A percentile compares a stretch with the other conserved stretches of the same genome.
phyloP scores from a whole-genome alignment of 768 basidiomycete species.

The Lactarius vividus region DNA sequence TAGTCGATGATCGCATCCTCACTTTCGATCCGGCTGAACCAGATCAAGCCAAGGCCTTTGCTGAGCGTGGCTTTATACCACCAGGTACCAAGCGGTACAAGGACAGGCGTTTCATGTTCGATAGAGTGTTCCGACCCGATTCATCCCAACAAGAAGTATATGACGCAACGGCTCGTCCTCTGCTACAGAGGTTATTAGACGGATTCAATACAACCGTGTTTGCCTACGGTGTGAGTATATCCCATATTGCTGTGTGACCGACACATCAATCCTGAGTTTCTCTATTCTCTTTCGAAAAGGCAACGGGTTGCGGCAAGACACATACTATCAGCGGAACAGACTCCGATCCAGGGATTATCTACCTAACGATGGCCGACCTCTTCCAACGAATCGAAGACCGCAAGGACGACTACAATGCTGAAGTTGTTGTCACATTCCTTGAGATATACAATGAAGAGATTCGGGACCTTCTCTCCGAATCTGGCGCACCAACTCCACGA shows the following conservation, averaged over 20 bases:
- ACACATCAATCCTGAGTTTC: constrained; percentile 4
- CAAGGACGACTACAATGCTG: constrained; percentile 78
- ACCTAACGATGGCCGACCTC: constrained; percentile 95
- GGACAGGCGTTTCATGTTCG: constrained; percentile 96
- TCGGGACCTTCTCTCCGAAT: constrained; percentile 85
- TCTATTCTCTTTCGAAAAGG: constrained; percentile 46
- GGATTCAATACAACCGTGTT: constrained; percentile 98
- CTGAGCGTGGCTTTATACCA: constrained; percentile 80
- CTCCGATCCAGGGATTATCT: constrained; percentile 87
- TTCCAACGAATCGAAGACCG: constrained; percentile 91
- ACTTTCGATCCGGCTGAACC: constrained; percentile 96
- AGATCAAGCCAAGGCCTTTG: constrained; percentile 73
- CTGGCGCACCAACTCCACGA: constrained; percentile 57
- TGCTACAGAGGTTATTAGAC: constrained; percentile 82
- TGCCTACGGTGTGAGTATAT: constrained; percentile 85
- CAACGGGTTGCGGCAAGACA: constrained; percentile 99
- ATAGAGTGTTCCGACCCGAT: constrained; percentile 83
- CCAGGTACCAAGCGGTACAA: constrained; percentile 93
- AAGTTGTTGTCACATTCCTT: constrained; percentile 91
- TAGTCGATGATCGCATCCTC: constrained; percentile 91
- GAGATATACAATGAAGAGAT: constrained; percentile 99
- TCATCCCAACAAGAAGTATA: constrained; percentile 86
- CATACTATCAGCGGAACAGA: constrained; percentile 97
- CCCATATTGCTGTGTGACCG: not conserved
- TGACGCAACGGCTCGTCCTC: constrained; percentile 77